Percentiles rank a stretch among this genome's conserved stretches.
Evolutionary conservation across 1,139 yeast species (phyloP).

Genomic region (Suhomyces chickasaworum): DNA sequence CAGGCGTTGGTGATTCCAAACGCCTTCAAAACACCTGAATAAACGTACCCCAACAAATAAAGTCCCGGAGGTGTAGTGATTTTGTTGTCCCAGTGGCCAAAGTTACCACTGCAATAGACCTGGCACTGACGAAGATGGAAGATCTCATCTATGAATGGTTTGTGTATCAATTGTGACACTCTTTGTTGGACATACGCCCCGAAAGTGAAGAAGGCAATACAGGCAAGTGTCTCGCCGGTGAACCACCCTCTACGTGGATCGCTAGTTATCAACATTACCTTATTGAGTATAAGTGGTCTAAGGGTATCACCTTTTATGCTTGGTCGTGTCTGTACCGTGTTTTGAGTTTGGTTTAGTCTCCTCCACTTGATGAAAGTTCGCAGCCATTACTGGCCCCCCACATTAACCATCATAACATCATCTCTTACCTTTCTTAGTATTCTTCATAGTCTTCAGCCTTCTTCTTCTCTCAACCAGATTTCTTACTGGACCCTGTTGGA

Average conservation of each 20-base stretch:
- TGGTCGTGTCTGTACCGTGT: no score
- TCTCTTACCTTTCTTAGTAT: no score
- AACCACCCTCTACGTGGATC: not conserved
- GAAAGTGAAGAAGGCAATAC: slow-evolving; percentile 16
- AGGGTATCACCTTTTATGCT: not conserved
- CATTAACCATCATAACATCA: no score
- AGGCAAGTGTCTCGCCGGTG: not conserved
- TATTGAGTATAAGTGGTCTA: no score
- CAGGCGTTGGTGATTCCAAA: slow-evolving; percentile 29
- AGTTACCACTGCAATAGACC: slow-evolving; percentile 62
- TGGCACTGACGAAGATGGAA: slow-evolving; percentile 85
- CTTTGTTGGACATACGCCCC: slow-evolving; percentile 20
- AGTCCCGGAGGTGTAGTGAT: slow-evolving; percentile 98
- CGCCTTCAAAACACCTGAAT: slow-evolving; percentile 34
- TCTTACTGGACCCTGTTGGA: no score
- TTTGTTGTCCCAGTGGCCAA: slow-evolving; percentile 76
- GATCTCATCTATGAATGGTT: slow-evolving; percentile 69
- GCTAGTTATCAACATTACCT: not conserved
- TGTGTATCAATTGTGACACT: slow-evolving; percentile 30
- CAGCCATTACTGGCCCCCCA: no score
- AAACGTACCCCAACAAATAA: slow-evolving; percentile 62
- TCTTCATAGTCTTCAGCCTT: no score
- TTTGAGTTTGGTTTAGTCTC: no score
- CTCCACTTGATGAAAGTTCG: no score
- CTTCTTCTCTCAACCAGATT: no score